Conservation (phyloP, 129 eudicot genomes). For the Centrapalus pauciflorus region DNA sequence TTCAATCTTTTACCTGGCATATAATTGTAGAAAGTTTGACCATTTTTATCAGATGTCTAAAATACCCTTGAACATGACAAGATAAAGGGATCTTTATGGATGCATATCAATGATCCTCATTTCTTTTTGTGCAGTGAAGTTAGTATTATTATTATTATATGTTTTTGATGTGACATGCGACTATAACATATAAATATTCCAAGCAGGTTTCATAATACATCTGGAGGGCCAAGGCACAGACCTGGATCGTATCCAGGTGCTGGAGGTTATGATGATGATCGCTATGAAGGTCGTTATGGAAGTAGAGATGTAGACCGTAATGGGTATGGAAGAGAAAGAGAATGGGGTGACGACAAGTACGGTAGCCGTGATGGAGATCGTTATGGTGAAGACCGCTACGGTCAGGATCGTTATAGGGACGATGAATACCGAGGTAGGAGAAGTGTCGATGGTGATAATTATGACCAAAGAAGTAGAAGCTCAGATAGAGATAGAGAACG, state of each 20-base stretch:
- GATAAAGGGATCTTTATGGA: not conserved
- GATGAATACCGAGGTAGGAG: conserved; percentile 84
- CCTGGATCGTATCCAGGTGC: conserved; percentile 58
- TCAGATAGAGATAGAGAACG: conserved; percentile 70
- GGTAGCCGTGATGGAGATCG: conserved; percentile 58
- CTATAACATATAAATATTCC: not conserved
- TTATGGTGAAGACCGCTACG: conserved; percentile 57
- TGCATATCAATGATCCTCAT: not conserved
- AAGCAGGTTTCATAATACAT: conserved; percentile 69
- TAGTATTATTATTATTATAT: not conserved
- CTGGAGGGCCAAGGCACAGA: conserved; percentile 62
- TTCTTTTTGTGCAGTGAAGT: not conserved
- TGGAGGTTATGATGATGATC: conserved; percentile 65
- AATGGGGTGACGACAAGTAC: conserved; percentile 54
- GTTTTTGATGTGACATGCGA: not conserved
- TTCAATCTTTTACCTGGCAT: too few species aligned
- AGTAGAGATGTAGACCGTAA: conserved; percentile 60
- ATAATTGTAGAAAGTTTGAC: not conserved
- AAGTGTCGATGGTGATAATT: conserved; percentile 54
- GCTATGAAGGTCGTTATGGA: conserved; percentile 55
- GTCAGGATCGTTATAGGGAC: conserved; percentile 63
- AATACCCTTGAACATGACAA: too few species aligned
- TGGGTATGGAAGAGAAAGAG: conserved; percentile 82
- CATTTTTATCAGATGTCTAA: not conserved
- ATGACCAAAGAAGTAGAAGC: conserved; percentile 78